phyloP scores from a whole-genome alignment of 352 stramenopile genomes.

The Pythium folliculosum region DNA sequence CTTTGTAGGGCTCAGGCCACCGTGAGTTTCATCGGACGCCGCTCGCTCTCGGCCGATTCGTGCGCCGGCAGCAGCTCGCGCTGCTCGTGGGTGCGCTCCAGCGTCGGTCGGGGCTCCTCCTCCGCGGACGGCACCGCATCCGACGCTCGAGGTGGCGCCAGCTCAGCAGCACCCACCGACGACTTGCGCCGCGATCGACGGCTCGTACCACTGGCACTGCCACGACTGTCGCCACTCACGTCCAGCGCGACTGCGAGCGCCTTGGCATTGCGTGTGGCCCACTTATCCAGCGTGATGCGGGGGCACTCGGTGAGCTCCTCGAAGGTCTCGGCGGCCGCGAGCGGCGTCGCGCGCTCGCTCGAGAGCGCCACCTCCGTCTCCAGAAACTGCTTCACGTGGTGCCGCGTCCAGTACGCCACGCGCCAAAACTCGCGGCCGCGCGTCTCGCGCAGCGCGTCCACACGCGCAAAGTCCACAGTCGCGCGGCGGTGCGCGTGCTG shows the following conservation, averaged over 20 bases:
- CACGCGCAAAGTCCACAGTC: slow-evolving; percentile 23
- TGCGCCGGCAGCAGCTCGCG: slow-evolving; percentile 8
- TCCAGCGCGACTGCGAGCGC: neutral
- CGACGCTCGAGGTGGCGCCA: neutral
- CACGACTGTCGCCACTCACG: no score
- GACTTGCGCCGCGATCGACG: slow-evolving; percentile 1
- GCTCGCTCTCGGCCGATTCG: neutral
- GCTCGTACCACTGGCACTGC: slow-evolving; percentile 2
- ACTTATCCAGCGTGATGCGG: slow-evolving; percentile 52
- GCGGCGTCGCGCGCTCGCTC: slow-evolving; percentile 22
- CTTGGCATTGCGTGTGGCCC: slow-evolving; percentile 52
- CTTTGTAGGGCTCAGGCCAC: neutral
- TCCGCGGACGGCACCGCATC: neutral
- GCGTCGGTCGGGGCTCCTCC: neutral
- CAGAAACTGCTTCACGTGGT: slow-evolving; percentile 31
- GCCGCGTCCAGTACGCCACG: slow-evolving; percentile 31
- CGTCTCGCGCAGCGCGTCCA: slow-evolving; percentile 31
- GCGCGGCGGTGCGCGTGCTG: slow-evolving; percentile 22
- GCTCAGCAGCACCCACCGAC: no score
- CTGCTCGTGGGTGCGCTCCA: slow-evolving; percentile 1
- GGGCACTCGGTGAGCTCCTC: slow-evolving; percentile 58
- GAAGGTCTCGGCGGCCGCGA: slow-evolving; percentile 41
- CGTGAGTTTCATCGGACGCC: slow-evolving; percentile 5
- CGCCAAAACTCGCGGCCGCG: slow-evolving; percentile 26
- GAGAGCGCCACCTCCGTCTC: slow-evolving; percentile 28